A percentile compares a stretch with the other conserved stretches of the same genome.
Conservation (phyloP, 164 flowering plant species). For the Aristolochia contorta region DNA sequence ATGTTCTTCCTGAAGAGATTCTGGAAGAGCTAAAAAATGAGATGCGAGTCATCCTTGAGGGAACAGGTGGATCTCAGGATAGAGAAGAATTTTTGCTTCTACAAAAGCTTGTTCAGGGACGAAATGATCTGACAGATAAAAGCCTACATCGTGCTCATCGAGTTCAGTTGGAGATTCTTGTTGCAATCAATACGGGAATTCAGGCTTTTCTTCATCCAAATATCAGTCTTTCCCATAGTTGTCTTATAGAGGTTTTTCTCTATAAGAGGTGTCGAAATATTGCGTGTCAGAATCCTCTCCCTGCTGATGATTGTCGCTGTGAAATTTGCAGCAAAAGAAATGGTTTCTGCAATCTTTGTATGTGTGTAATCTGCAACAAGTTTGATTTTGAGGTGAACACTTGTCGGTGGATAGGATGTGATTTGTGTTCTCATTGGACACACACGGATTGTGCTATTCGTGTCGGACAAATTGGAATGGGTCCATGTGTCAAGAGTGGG, state of each 20-base stretch:
- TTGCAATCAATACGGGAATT: conserved; percentile 84
- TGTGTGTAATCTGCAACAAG: conserved; percentile 93
- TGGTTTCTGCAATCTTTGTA: conserved; percentile 96
- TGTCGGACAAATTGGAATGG: conserved; percentile 75
- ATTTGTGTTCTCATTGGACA: conserved; percentile 93
- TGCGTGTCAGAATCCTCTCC: conserved; percentile 79
- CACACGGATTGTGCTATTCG: conserved; percentile 97
- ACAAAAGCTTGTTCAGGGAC: conserved; percentile 70
- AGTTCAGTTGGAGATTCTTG: conserved; percentile 81
- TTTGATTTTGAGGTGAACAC: conserved; percentile 97
- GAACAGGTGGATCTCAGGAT: conserved; percentile 72
- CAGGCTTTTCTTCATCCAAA: conserved; percentile 90
- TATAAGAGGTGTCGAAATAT: conserved; percentile 93
- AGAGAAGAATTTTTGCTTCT: conserved; percentile 66
- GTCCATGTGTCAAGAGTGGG: conserved; percentile 56
- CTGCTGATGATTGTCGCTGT: conserved; percentile 91
- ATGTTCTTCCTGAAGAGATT: conserved; percentile 54
- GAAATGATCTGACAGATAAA: conserved; percentile 67
- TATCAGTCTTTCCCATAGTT: conserved; percentile 73
- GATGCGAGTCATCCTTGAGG: conserved; percentile 74
- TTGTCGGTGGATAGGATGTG: conserved; percentile 97
- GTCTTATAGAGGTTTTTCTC: conserved; percentile 78
- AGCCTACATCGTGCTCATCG: conserved; percentile 64
- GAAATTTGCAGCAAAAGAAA: conserved; percentile 68
- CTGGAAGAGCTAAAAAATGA: conserved; percentile 67